Percentiles rank a stretch among this genome's conserved stretches.
Evolutionary conservation across 495 filamentous ascomycete genomes (phyloP).

Genomic region (Penicillium daleae): DNA sequence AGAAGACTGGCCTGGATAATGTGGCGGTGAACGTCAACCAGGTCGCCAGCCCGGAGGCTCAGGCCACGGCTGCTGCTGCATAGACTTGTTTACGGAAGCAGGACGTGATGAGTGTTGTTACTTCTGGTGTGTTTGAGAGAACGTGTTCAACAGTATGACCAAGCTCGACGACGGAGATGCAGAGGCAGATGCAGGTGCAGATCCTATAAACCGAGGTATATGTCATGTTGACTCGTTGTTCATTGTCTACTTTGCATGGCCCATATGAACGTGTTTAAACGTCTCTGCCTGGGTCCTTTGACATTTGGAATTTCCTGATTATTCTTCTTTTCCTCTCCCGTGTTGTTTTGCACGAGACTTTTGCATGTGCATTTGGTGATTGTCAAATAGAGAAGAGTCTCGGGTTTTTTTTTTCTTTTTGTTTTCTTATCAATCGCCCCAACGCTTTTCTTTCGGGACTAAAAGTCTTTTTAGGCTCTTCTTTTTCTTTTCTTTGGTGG

Average conservation of each 20-base stretch:
- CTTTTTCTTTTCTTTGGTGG: neutral
- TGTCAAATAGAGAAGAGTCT: neutral
- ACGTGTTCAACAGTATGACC: neutral
- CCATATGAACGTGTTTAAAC: neutral
- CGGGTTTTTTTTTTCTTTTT: neutral
- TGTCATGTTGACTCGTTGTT: neutral
- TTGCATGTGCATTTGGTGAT: constrained; percentile 15
- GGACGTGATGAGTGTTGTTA: neutral
- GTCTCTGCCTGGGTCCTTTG: constrained; percentile 10
- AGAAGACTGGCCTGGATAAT: constrained; percentile 22
- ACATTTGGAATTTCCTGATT: neutral
- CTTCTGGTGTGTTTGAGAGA: neutral
- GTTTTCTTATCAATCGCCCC: constrained; percentile 7
- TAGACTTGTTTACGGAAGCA: constrained; percentile 19
- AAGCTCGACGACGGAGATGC: neutral
- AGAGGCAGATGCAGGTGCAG: constrained; percentile 5
- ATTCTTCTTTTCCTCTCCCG: neutral
- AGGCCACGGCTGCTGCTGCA: constrained; percentile 25
- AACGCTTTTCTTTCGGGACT: neutral
- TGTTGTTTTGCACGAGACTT: neutral
- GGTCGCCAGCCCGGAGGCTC: constrained; percentile 17
- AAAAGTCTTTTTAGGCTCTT: neutral
- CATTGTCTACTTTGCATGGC: neutral
- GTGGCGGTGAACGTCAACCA: constrained; percentile 27
- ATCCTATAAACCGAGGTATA: constrained; percentile 14